Conservation (phyloP, 768 basidiomycete genomes). For the Rickenella mellea region DNA sequence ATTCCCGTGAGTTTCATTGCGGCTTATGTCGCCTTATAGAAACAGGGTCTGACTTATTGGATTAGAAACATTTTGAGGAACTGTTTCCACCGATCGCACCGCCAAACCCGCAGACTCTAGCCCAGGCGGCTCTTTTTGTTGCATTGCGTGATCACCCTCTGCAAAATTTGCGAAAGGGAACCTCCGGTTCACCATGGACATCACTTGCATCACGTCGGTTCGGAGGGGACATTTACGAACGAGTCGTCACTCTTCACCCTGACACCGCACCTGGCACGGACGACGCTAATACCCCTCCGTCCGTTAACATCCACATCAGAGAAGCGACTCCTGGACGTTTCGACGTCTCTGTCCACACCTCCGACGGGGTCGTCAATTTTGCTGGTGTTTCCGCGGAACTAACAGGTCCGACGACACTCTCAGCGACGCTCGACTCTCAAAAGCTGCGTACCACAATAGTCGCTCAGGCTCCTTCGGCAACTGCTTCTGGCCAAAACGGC, state of each 20-base stretch:
- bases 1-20: constrained; percentile 48
- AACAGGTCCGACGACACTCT: constrained; percentile 41
- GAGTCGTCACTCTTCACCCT: constrained; percentile 49
- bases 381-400: constrained; percentile 47
- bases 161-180: constrained; percentile 9
- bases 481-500: constrained; percentile 43
- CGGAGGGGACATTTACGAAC: constrained; percentile 61
- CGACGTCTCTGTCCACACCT: constrained; percentile 32
- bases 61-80: constrained; percentile 77
- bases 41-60: constrained; percentile 1
- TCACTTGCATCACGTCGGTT: constrained; percentile 68
- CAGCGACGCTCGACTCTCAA: constrained; percentile 41
- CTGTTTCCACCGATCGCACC: constrained; percentile 62
- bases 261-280: constrained; percentile 28
- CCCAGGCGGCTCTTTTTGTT: constrained; percentile 73
- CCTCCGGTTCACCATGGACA: constrained; percentile 51
- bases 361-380: constrained; percentile 23
- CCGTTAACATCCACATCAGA: constrained; percentile 32
- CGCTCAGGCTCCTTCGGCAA: constrained; percentile 48
- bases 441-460: constrained; percentile 60
- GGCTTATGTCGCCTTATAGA: no score
- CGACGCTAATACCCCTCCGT: constrained; percentile 22
- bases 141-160: constrained; percentile 49
- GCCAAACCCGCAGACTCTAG: constrained; percentile 56
- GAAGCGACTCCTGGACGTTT: constrained; percentile 33